A percentile compares a stretch with the other conserved stretches of the same genome.
These are phyloP conservation scores for Cicer judaicum DNA, from an alignment of 306 rosid genomes.

Conservation along the genomic window DNA sequence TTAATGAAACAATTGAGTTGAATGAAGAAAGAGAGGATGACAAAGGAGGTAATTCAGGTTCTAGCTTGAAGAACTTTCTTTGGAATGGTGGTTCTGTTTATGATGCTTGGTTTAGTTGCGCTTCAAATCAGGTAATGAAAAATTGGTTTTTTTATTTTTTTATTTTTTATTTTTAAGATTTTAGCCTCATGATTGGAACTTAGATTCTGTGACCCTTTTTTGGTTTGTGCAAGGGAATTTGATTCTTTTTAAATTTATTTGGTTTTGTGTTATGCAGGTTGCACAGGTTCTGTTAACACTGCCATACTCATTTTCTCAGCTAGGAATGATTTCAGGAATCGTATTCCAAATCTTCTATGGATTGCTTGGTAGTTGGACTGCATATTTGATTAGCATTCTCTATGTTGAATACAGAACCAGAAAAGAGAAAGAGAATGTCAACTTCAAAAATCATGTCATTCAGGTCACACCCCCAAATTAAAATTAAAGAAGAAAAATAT, in stretches of 20 bases:
- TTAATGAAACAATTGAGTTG: constrained; percentile 52
- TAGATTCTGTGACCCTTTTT: background rate
- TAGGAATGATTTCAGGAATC: constrained; percentile 87
- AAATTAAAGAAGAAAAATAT: background rate
- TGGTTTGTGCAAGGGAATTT: background rate
- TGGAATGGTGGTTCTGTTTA: constrained; percentile 98
- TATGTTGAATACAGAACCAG: constrained; percentile 85
- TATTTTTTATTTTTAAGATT: background rate
- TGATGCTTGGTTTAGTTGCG: constrained; percentile 98
- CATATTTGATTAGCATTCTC: constrained; percentile 87
- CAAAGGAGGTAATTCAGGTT: constrained; percentile 46
- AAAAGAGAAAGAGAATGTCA: constrained; percentile 86
- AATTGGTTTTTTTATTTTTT: background rate
- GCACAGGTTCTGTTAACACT: constrained; percentile 93
- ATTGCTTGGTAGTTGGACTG: constrained; percentile 95
- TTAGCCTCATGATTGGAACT: constrained; percentile 30
- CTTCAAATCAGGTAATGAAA: constrained; percentile 81
- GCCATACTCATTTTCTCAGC: constrained; percentile 89
- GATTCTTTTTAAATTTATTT: background rate
- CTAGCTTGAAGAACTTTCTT: constrained; percentile 61
- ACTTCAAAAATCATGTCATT: constrained; percentile 95
- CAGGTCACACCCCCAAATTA: constrained; percentile 56
- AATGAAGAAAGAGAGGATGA: constrained; percentile 64
- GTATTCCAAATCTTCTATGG: constrained; percentile 85
- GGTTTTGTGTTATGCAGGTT: constrained; percentile 59